A percentile compares a stretch with the other conserved stretches of the same genome.
phyloP scores from a whole-genome alignment of 208 protist species.

The Wallacemonas collosoma region DNA sequence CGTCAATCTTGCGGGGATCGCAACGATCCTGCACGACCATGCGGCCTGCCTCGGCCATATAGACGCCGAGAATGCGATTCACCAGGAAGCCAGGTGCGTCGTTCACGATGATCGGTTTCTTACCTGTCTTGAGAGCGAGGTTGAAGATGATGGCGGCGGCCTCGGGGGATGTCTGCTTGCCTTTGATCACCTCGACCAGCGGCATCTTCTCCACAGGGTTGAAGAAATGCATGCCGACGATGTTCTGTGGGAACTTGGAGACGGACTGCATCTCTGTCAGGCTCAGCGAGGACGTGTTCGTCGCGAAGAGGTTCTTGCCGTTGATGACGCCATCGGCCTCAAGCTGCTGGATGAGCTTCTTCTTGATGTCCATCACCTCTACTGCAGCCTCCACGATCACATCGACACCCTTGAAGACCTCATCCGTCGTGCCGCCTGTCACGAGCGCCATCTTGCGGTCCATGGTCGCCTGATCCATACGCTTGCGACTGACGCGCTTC shows the following conservation, averaged over 20 bases:
- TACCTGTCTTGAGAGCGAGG: slow-evolving; percentile 81
- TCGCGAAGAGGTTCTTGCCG: slow-evolving; percentile 82
- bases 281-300: slow-evolving; percentile 94
- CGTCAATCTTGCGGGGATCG: slow-evolving; percentile 68
- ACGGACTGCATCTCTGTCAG: slow-evolving; percentile 86
- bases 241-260: slow-evolving; percentile 69
- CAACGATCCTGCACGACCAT: slow-evolving; percentile 62
- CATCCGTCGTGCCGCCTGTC: slow-evolving; percentile 60
- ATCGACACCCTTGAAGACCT: slow-evolving; percentile 50
- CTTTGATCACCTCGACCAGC: slow-evolving; percentile 91
- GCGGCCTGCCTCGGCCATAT: slow-evolving; percentile 81
- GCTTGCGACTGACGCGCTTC: slow-evolving; percentile 60
- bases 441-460: slow-evolving; percentile 60
- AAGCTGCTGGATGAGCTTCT: slow-evolving; percentile 84
- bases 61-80: slow-evolving; percentile 86
- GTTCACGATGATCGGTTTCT: slow-evolving; percentile 93
- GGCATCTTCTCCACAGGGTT: slow-evolving; percentile 94
- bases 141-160: slow-evolving; percentile 74
- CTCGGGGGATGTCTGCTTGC: slow-evolving; percentile 77
- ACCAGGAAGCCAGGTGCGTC: slow-evolving; percentile 87
- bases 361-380: slow-evolving; percentile 93
- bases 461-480: slow-evolving; percentile 43
- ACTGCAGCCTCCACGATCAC: slow-evolving; percentile 93
- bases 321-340: slow-evolving; percentile 68
- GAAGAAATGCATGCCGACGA: slow-evolving; percentile 96